phyloP scores from a whole-genome alignment of 1,284 basidiomycete genomes.

The Mixia osmundae region DNA sequence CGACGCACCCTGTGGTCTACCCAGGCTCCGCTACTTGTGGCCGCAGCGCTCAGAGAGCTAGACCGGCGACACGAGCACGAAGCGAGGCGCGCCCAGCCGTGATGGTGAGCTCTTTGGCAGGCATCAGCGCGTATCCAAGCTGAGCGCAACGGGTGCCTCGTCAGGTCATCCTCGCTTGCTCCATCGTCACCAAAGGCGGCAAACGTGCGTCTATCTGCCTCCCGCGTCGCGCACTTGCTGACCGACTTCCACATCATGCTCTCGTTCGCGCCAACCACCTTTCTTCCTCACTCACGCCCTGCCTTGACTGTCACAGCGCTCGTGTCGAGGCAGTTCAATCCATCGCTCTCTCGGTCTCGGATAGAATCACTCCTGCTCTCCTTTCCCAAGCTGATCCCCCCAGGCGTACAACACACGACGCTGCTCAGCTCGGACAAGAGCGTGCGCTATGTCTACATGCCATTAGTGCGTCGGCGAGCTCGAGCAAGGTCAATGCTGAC shows the following conservation, averaged over 20 bases:
- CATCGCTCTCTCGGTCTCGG: constrained; percentile 65
- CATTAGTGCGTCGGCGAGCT: constrained; percentile 27
- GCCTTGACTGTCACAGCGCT: constrained; percentile 36
- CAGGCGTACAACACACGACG: constrained; percentile 84
- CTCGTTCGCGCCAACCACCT: too few species aligned
- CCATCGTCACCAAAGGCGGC: constrained; percentile 79
- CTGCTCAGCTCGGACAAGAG: constrained; percentile 38
- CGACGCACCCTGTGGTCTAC: too few species aligned
- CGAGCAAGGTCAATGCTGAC: neutral
- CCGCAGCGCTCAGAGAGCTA: too few species aligned
- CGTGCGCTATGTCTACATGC: constrained; percentile 95
- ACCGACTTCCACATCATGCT: neutral
- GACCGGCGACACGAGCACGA: too few species aligned
- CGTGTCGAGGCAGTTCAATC: constrained; percentile 79
- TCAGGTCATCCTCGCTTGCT: constrained; percentile 78
- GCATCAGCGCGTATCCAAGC: neutral
- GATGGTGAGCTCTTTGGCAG: neutral
- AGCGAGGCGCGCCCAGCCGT: too few species aligned
- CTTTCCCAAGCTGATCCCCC: constrained; percentile 91
- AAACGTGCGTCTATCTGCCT: constrained; percentile 37
- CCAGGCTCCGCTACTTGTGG: too few species aligned
- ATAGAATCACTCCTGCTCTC: constrained; percentile 83
- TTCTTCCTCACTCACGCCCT: too few species aligned
- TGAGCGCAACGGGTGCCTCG: too few species aligned
- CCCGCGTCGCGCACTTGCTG: neutral